phyloP scores from a whole-genome alignment of 805 yeast species.

The Starmerella ratchasimensis region DNA sequence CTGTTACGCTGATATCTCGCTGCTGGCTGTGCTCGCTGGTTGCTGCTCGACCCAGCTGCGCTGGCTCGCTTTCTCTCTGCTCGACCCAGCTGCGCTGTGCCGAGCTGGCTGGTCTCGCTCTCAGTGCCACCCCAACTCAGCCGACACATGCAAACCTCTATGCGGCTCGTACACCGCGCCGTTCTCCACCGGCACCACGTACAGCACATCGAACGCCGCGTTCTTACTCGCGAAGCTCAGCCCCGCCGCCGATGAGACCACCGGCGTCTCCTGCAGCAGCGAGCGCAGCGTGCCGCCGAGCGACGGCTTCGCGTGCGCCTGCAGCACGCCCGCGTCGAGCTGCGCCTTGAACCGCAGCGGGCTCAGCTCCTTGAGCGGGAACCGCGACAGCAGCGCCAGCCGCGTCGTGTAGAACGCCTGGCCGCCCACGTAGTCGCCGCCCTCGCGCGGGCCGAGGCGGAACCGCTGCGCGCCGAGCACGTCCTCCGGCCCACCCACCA shows the following conservation, averaged over 20 bases:
- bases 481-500: slow-evolving; percentile 58
- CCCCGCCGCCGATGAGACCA: slow-evolving; percentile 44
- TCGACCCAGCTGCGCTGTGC: too few species aligned
- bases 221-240: slow-evolving; percentile 42
- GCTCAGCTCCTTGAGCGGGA: slow-evolving; percentile 37
- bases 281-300: slow-evolving; percentile 18
- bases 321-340: slow-evolving; percentile 49
- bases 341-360: slow-evolving; percentile 52
- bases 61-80: too few species aligned
- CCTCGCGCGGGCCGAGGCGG: slow-evolving; percentile 49
- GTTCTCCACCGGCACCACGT: slow-evolving; percentile 42
- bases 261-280: slow-evolving; percentile 21
- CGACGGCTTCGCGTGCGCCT: slow-evolving; percentile 5
- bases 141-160: slow-evolving; percentile 48
- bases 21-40: too few species aligned
- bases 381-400: slow-evolving; percentile 40
- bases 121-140: slow-evolving; percentile 34
- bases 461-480: slow-evolving; percentile 53
- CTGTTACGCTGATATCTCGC: too few species aligned
- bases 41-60: too few species aligned
- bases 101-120: too few species aligned
- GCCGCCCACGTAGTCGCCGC: slow-evolving; percentile 51
- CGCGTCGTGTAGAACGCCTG: slow-evolving; percentile 44
- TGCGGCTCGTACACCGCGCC: slow-evolving; percentile 35
- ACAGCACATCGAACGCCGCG: slow-evolving; percentile 51